These are phyloP conservation scores for Lactarius sanguifluus DNA, from an alignment of 768 basidiomycete species.

Conservation along the genomic window DNA sequence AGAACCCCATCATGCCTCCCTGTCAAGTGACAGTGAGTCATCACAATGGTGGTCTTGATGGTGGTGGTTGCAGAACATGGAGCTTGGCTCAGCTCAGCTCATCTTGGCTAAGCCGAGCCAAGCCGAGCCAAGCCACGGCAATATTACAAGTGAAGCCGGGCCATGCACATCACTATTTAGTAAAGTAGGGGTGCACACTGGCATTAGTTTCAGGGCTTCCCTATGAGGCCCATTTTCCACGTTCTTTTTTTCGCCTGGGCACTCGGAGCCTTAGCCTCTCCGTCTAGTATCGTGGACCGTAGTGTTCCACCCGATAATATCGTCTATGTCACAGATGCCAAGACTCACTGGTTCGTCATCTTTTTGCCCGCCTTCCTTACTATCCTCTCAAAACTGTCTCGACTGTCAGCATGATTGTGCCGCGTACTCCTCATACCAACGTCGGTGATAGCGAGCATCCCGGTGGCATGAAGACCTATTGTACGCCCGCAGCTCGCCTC, in stretches of 20 bases:
- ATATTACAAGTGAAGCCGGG: no score
- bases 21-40: no score
- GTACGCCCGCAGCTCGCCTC: conserved; percentile 45
- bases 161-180: no score
- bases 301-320: conserved; percentile 43
- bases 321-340: conserved; percentile 47
- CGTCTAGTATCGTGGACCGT: conserved; percentile 4
- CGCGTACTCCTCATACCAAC: conserved; percentile 48
- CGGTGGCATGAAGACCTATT: conserved; percentile 56
- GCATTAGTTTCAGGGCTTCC: no score
- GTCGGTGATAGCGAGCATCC: conserved; percentile 58
- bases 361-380: conserved; percentile 24
- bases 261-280: conserved; percentile 13
- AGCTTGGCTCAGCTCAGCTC: no score
- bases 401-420: conserved; percentile 27
- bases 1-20: no score
- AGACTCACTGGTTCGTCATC: conserved; percentile 46
- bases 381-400: background rate
- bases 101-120: no score
- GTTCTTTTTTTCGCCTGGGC: conserved; percentile 1
- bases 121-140: no score
- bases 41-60: no score
- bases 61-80: no score
- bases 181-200: no score
- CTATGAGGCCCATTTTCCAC: background rate